Conservation (phyloP, 164 flowering plant species). For the Litsea cubeba region DNA sequence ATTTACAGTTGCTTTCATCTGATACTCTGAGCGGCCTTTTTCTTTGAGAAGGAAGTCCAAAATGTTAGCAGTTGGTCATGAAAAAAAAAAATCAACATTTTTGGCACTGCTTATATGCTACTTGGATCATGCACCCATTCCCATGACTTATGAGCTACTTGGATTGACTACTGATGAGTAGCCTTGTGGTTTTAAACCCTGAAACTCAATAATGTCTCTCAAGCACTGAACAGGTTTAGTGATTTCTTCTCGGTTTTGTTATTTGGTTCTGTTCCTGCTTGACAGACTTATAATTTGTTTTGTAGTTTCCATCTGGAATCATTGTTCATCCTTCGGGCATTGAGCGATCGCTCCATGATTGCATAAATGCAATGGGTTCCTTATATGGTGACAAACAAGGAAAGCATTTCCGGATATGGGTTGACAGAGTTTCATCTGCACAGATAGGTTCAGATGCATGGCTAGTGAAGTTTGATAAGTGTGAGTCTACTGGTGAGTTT, state of each 20-base stretch:
- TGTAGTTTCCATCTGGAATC: conserved; percentile 47
- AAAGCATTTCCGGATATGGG: conserved; percentile 54
- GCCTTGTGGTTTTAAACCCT: too few relatives aligned
- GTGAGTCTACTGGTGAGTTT: conserved; percentile 57
- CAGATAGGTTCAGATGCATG: conserved; percentile 51
- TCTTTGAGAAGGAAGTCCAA: too few relatives aligned
- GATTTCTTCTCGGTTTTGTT: neutral
- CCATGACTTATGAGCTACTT: too few relatives aligned
- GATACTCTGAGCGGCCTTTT: too few relatives aligned
- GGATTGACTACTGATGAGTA: too few relatives aligned
- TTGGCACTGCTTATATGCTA: too few relatives aligned
- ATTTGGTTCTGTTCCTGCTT: neutral
- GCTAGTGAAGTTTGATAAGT: conserved; percentile 70
- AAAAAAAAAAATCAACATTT: too few relatives aligned
- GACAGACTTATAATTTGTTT: conserved; percentile 11
- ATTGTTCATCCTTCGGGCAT: conserved; percentile 61
- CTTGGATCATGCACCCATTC: too few relatives aligned
- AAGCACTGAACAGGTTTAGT: neutral
- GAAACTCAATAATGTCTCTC: too few relatives aligned
- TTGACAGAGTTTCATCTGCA: conserved; percentile 49
- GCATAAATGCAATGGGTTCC: conserved; percentile 29
- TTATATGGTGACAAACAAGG: conserved; percentile 60
- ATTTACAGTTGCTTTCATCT: too few relatives aligned
- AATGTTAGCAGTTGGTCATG: too few relatives aligned
- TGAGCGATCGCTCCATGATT: conserved; percentile 36